Evolutionary conservation across 306 rosid species (phyloP).

Genomic region (Medicago ruthenica): DNA sequence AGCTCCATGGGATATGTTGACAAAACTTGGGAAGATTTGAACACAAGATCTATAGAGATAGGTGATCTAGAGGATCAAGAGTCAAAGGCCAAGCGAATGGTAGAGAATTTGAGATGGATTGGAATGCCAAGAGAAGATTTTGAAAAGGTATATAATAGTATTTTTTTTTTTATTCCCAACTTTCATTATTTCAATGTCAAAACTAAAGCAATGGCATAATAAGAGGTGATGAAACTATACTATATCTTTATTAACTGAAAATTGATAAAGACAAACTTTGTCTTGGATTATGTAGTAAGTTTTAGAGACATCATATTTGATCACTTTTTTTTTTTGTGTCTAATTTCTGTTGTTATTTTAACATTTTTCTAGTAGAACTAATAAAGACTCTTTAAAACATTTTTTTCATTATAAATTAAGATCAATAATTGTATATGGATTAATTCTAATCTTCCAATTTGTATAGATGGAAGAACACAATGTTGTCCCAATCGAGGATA

Average conservation of each 20-base stretch:
- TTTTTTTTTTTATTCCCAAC: background rate
- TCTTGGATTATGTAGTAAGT: background rate
- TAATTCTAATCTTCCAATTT: slow-evolving; percentile 22
- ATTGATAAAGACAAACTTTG: background rate
- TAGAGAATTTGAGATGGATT: slow-evolving; percentile 88
- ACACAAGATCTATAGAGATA: slow-evolving; percentile 55
- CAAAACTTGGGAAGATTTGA: slow-evolving; percentile 66
- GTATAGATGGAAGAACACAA: slow-evolving; percentile 77
- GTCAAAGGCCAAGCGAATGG: slow-evolving; percentile 55
- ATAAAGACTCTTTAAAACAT: background rate
- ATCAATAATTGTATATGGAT: background rate
- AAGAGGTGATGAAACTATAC: background rate
- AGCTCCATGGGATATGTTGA: slow-evolving; percentile 52
- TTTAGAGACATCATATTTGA: background rate
- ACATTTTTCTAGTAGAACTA: background rate
- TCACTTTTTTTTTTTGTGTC: background rate
- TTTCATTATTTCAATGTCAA: slow-evolving; percentile 6
- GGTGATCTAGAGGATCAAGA: slow-evolving; percentile 58
- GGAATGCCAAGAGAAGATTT: slow-evolving; percentile 74
- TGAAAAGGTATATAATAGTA: slow-evolving; percentile 69
- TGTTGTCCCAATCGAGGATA: slow-evolving; percentile 68
- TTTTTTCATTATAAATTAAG: background rate
- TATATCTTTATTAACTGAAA: background rate
- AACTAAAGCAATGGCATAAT: background rate
- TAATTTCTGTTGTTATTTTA: no score